Evolutionary conservation across 371 early-diverging fungal species (phyloP), one percentile per base, ranked within the genome.

Genomic region (Actinomortierella wolfii): DNA sequence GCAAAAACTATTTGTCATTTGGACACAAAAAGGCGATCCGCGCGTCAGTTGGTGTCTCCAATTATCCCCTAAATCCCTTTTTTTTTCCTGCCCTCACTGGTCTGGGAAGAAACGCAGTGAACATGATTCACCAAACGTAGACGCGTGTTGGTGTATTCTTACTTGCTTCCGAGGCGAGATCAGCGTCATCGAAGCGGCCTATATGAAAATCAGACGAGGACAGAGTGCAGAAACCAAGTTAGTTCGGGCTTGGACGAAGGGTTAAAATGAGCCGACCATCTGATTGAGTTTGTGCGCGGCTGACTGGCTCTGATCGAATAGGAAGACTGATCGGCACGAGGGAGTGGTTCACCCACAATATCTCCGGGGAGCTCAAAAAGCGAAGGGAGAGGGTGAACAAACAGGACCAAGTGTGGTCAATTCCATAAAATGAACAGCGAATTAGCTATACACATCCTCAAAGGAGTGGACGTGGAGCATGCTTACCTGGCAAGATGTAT

Each of bases 111-210:
- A 51, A 3, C 20, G 17, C 18, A n/a, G n/a, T 2, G 20, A 61
- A 15, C 1, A 25, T 58, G 51, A 40, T n/a, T 9, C 6, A 41
- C 28, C 43, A 26, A 2, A 46, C 48, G 13, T 18, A 23, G 20
- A 28, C 23, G 45, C 17, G 6, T 20, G 26, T n/a, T n/a, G n/a
- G n/a, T 3, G 17, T 47, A 17, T 26, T 71, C 83, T 79, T 89
- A 88, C 93, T 70, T 24, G 89, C 91, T 85, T 97, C 95, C 14
- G 98, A 95, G 20, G 93, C 93, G 24, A 97, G 80, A 65, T 97
- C 97, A 11, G 97, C 89, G 76, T 96, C 94, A 43, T 88, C 86
- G 71, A 97, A 97, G 17, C 97, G 89, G 54, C 97, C 95, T 93
- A 62, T 40, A 56, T 14, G 54, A n/a, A 7, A 64, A 23, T 39